These are phyloP conservation scores for Xylaria hypoxylon DNA, from an alignment of 2,329 filamentous ascomycete species.

Conservation along the genomic window DNA sequence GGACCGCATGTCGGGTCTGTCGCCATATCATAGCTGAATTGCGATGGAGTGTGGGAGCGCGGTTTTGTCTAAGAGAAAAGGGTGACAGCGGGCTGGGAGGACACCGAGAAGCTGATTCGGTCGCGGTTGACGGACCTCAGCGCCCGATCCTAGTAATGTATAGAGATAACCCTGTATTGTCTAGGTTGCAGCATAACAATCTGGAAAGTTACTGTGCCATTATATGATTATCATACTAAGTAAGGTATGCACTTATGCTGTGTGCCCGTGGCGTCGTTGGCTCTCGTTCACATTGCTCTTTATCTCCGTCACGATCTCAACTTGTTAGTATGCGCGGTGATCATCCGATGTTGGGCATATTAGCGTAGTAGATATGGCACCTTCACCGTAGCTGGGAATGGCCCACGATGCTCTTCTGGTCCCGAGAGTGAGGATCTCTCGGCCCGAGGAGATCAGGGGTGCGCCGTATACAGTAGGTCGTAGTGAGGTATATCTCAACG, in stretches of 20 bases:
- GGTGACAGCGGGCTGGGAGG: conserved; percentile 45
- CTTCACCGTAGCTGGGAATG: conserved; percentile 2
- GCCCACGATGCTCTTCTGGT: conserved; percentile 2
- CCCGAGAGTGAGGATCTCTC: conserved; percentile 15
- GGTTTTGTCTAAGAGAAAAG: conserved; percentile 36
- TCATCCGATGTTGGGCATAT: conserved; percentile 11
- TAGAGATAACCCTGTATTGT: conserved; percentile 32
- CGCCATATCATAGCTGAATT: conserved; percentile 34
- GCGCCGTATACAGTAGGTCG: neutral
- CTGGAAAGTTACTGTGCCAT: conserved; percentile 26
- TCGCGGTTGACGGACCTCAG: conserved; percentile 45
- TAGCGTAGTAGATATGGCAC: neutral
- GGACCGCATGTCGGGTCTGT: conserved; percentile 21
- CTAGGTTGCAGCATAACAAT: conserved; percentile 36
- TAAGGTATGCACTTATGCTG: conserved; percentile 15
- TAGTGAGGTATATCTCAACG: conserved; percentile 7
- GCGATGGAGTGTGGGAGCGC: conserved; percentile 17
- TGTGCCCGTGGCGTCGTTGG: conserved; percentile 15
- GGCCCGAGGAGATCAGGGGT: conserved; percentile 3
- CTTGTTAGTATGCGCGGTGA: conserved; percentile 6
- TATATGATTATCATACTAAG: conserved; percentile 4
- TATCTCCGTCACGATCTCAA: conserved; percentile 31
- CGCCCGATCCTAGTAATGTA: conserved; percentile 42
- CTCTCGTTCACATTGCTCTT: conserved; percentile 22
- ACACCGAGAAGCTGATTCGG: conserved; percentile 44